phyloP scores from a whole-genome alignment of 2,329 filamentous ascomycete genomes.

The Gnomoniopsis sp. region DNA sequence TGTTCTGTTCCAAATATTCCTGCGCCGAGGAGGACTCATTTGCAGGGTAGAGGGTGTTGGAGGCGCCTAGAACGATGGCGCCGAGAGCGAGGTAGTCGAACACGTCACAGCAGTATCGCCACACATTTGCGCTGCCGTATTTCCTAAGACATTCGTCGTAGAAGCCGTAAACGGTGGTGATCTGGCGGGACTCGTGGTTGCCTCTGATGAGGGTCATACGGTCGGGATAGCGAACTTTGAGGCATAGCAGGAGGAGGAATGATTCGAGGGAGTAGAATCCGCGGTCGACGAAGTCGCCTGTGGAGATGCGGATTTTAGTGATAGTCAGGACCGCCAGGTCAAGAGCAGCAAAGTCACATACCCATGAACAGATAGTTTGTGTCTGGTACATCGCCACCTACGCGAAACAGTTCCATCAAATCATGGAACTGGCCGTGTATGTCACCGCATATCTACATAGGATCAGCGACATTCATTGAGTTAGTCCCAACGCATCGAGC shows the following conservation, averaged over 20 bases:
- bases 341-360: constrained; percentile 33
- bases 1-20: constrained; percentile 62
- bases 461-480: constrained; percentile 3
- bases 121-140: constrained; percentile 95
- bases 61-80: constrained; percentile 85
- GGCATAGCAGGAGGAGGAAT: constrained; percentile 88
- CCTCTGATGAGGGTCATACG: constrained; percentile 94
- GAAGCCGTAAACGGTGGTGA: constrained; percentile 96
- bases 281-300: constrained; percentile 94
- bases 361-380: constrained; percentile 98
- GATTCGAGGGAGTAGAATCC: constrained; percentile 98
- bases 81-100: constrained; percentile 95
- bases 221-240: constrained; percentile 96
- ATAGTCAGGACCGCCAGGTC: neutral
- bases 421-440: constrained; percentile 98
- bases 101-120: constrained; percentile 95
- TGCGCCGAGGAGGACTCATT: constrained; percentile 44
- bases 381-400: constrained; percentile 89
- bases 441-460: constrained; percentile 78
- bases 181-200: constrained; percentile 94
- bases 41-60: constrained; percentile 54
- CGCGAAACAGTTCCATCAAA: constrained; percentile 92
- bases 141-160: constrained; percentile 97
- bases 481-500: neutral
- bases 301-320: neutral